A percentile compares a stretch with the other conserved stretches of the same genome.
phyloP scores from a whole-genome alignment of 139 green algal genomes.

The Chlamydomonas incerta region DNA sequence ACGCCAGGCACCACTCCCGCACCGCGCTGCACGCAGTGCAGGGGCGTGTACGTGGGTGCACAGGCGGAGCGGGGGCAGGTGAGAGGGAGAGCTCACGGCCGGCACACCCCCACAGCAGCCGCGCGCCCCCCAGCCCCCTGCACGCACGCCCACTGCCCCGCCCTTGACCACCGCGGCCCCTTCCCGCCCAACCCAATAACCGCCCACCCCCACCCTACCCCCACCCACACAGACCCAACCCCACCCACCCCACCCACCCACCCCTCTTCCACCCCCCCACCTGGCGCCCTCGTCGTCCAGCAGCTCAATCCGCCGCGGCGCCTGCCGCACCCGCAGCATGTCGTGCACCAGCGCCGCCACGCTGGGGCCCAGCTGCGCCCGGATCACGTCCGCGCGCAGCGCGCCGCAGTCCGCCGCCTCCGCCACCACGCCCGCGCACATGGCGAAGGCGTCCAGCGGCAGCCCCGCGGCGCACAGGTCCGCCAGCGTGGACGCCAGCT shows the following conservation, averaged over 20 bases:
- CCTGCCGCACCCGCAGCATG: constrained; percentile 69
- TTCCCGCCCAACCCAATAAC: no score
- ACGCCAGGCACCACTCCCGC: constrained; percentile 86
- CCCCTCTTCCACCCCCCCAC: constrained; percentile 28
- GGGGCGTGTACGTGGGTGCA: no score
- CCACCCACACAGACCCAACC: background rate
- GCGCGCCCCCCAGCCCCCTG: no score
- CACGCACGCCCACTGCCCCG: no score
- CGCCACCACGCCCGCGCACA: constrained; percentile 87
- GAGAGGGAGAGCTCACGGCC: no score
- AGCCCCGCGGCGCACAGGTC: constrained; percentile 74
- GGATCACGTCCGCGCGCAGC: constrained; percentile 55
- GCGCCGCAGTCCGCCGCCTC: constrained; percentile 71
- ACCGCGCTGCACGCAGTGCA: constrained; percentile 64
- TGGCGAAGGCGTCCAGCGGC: constrained; percentile 82
- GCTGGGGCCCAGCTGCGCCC: constrained; percentile 68
- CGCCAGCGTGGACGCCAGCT: constrained; percentile 75
- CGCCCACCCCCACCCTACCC: no score
- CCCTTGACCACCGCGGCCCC: no score
- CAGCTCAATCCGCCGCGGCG: constrained; percentile 77
- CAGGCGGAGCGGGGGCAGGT: no score
- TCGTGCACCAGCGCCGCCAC: constrained; percentile 77
- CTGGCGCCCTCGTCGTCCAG: constrained; percentile 87
- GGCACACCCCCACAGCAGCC: no score
- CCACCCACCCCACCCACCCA: background rate